Percentiles rank a stretch among this genome's conserved stretches.
Conservation (phyloP, 1,284 basidiomycete genomes). For the Ustanciosporium gigantosporum region DNA sequence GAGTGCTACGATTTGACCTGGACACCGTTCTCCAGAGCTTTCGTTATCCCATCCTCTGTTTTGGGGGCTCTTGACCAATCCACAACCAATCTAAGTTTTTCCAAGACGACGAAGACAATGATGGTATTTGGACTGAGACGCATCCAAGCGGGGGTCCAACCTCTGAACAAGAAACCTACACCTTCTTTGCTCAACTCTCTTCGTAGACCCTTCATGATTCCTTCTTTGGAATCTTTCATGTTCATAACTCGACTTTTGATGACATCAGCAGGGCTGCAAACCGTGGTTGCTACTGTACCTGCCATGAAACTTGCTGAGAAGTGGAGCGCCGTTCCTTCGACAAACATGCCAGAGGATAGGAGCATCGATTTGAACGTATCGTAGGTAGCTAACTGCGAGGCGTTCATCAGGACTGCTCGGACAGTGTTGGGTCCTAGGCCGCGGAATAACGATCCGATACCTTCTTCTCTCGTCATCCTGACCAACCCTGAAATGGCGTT, state of each 20-base stretch:
- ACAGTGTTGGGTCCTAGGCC: slow-evolving; percentile 65
- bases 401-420: slow-evolving; percentile 66
- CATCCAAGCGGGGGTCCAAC: slow-evolving; percentile 67
- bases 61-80: too few species aligned
- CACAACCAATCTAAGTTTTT: slow-evolving; percentile 49
- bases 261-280: slow-evolving; percentile 60
- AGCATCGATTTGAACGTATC: slow-evolving; percentile 66
- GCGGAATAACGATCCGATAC: slow-evolving; percentile 62
- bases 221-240: slow-evolving; percentile 21
- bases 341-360: slow-evolving; percentile 60
- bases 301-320: slow-evolving; percentile 64
- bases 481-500: slow-evolving; percentile 64
- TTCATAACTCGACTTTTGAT: slow-evolving; percentile 65
- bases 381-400: slow-evolving; percentile 61
- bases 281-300: slow-evolving; percentile 66
- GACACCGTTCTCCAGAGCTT: too few species aligned
- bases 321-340: slow-evolving; percentile 64
- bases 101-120: slow-evolving; percentile 56
- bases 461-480: slow-evolving; percentile 64
- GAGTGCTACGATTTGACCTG: too few species aligned
- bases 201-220: slow-evolving; percentile 35
- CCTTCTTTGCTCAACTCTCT: slow-evolving; percentile 60
- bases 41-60: too few species aligned
- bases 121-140: slow-evolving; percentile 58
- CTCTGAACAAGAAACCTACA: slow-evolving; percentile 65